A percentile compares a stretch with the other conserved stretches of the same genome.
Evolutionary conservation across 805 yeast genomes (phyloP).

Genomic region (Clavispora santaluciae): DNA sequence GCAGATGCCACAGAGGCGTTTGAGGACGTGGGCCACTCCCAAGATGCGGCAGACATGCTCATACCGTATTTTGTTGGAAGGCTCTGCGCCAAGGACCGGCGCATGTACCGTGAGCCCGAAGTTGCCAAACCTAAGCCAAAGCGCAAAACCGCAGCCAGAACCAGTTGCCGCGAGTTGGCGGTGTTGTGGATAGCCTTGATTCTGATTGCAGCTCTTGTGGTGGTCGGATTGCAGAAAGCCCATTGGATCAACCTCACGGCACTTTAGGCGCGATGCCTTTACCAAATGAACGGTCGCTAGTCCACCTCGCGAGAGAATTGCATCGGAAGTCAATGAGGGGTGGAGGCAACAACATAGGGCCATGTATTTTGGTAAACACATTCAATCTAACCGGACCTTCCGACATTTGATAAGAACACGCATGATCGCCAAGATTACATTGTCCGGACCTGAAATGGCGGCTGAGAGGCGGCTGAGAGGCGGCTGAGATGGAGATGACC

Average conservation of each 20-base stretch:
- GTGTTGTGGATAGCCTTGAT: slow-evolving; percentile 5
- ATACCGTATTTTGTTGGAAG: slow-evolving; percentile 11
- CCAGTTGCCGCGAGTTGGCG: slow-evolving; percentile 1
- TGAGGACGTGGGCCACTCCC: slow-evolving; percentile 28
- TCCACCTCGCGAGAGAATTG: too few species aligned
- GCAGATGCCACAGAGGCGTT: slow-evolving; percentile 68
- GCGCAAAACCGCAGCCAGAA: neutral
- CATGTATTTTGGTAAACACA: too few species aligned
- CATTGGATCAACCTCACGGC: slow-evolving; percentile 14
- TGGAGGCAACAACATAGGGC: too few species aligned
- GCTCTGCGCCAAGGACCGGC: slow-evolving; percentile 3
- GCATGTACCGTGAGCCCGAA: neutral
- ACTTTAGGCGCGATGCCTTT: neutral
- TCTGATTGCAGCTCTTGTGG: slow-evolving; percentile 6
- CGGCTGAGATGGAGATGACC: too few species aligned
- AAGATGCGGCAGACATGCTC: slow-evolving; percentile 16
- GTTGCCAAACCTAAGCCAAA: too few species aligned
- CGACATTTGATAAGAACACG: too few species aligned
- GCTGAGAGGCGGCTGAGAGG: too few species aligned
- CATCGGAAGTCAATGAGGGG: too few species aligned
- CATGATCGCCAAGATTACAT: too few species aligned
- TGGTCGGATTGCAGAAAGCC: slow-evolving; percentile 11
- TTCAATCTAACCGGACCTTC: too few species aligned
- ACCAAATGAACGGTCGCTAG: too few species aligned
- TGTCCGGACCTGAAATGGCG: too few species aligned